Evolutionary conservation across 139 green algal species (phyloP), one percentile per base, ranked within the genome.

Genomic region (Spirogloea muscicola): DNA sequence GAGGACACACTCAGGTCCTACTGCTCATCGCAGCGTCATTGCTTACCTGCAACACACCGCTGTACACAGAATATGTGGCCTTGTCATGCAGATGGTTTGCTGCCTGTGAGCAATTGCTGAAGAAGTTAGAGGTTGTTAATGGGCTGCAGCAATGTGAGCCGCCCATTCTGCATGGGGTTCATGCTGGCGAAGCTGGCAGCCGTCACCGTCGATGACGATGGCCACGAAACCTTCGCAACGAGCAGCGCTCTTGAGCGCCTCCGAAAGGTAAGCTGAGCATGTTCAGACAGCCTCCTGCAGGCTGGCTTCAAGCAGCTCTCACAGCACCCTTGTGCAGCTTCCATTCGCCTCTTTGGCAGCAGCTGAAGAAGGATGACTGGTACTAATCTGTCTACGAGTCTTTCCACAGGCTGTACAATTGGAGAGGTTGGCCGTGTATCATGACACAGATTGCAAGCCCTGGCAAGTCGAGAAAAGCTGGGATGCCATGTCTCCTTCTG

Each of bases 141-240:
- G 13, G 27, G 55, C 16, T 41, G 64, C 70, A 80, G 72, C 40
- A 73, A 80, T 31, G 21, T 41, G 25, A 44, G 55, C 3, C 82
- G 84, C 52, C 83, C 83, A 1, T 92, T 95, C 39, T 33, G 82
- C 42, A 79, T 84, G 44, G 92, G 91, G 16, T 27, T 96, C 29
- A 90, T 88, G 33, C 81, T 98, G 71, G 74, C 85, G 3, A 74
- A 86, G 72, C 79, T 98, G 16, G 85, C 59, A 5, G 92, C 88
- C 0, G 82, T 90, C 73, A 98, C 94, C 0, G 88, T 96, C 3
- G 89, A 97, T 65, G 89, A 91, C 42, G 60, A 70, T 40, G 90
- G 91, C 3, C 57, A 82, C 38, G 67, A 88, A 39, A 83, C 89
- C 0, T 98, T 97, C 72, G 86, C 96, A 1, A 89, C 85, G 1